A percentile compares a stretch with the other conserved stretches of the same genome.
Evolutionary conservation across 139 green algal species (phyloP).

Genomic region (Closterium sp.): DNA sequence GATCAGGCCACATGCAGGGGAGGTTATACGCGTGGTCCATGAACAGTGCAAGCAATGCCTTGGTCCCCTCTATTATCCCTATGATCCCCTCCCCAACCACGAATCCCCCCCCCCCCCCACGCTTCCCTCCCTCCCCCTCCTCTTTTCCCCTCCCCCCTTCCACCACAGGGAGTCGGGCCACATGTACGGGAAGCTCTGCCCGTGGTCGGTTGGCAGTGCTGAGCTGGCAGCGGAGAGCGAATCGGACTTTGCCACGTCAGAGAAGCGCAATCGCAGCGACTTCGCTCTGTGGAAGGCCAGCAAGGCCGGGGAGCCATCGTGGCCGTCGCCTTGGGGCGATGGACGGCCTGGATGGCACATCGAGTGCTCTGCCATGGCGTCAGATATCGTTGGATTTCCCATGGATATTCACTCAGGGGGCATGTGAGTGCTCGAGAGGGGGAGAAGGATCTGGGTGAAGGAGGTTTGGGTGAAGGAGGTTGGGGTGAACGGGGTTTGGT

Average conservation of each 20-base stretch:
- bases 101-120: neutral
- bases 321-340: slow-evolving; percentile 87
- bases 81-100: neutral
- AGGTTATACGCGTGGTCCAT: no score
- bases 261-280: slow-evolving; percentile 85
- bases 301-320: slow-evolving; percentile 91
- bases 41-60: no score
- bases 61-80: neutral
- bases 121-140: neutral
- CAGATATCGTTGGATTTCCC: slow-evolving; percentile 71
- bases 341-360: slow-evolving; percentile 92
- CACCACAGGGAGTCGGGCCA: slow-evolving; percentile 59
- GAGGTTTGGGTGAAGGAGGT: neutral
- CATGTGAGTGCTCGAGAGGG: slow-evolving; percentile 7
- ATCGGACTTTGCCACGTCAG: slow-evolving; percentile 60
- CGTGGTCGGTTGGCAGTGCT: slow-evolving; percentile 45
- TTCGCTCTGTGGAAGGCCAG: slow-evolving; percentile 96
- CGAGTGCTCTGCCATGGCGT: slow-evolving; percentile 97
- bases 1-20: no score
- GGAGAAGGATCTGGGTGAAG: neutral
- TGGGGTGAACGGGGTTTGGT: neutral
- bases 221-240: slow-evolving; percentile 68
- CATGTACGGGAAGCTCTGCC: slow-evolving; percentile 86
- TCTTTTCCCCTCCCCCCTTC: no score
- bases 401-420: slow-evolving; percentile 93